These are phyloP conservation scores for Populus hybrid DNA, from an alignment of 441 rosid species.

Conservation along the genomic window DNA sequence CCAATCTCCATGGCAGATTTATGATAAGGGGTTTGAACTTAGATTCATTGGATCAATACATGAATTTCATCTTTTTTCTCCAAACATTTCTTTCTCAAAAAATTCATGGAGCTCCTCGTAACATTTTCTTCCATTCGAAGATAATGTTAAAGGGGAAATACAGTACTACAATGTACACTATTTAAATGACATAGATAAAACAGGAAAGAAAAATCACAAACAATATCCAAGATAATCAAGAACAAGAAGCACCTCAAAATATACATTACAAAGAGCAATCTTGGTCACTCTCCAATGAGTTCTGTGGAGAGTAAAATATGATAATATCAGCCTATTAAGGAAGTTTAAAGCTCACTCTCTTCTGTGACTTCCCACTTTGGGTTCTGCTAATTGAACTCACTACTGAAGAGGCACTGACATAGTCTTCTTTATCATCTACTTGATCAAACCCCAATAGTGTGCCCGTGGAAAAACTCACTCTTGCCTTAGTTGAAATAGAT, in stretches of 20 bases:
- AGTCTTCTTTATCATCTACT: neutral
- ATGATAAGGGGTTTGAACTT: neutral
- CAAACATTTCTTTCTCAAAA: neutral
- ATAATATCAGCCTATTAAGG: constrained; percentile 32
- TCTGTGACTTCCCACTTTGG: constrained; percentile 19
- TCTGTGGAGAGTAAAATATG: constrained; percentile 23
- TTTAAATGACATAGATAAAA: neutral
- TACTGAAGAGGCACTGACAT: constrained; percentile 4
- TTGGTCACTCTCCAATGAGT: neutral
- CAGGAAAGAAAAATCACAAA: neutral
- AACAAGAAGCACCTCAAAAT: neutral
- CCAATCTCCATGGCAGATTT: neutral
- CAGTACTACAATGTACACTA: neutral
- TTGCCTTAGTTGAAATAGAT: neutral
- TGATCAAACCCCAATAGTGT: constrained; percentile 2
- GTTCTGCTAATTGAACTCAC: constrained; percentile 12
- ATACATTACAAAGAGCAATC: neutral
- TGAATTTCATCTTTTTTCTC: neutral
- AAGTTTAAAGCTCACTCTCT: constrained; percentile 38
- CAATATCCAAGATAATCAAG: neutral
- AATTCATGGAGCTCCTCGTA: neutral
- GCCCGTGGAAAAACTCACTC: constrained; percentile 10
- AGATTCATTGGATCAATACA: neutral
- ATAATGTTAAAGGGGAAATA: neutral
- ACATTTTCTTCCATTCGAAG: neutral